Evolutionary conservation across 345 rosid genomes (phyloP), one percentile per base, ranked within the genome.

Genomic region (Fremontodendron californicum): DNA sequence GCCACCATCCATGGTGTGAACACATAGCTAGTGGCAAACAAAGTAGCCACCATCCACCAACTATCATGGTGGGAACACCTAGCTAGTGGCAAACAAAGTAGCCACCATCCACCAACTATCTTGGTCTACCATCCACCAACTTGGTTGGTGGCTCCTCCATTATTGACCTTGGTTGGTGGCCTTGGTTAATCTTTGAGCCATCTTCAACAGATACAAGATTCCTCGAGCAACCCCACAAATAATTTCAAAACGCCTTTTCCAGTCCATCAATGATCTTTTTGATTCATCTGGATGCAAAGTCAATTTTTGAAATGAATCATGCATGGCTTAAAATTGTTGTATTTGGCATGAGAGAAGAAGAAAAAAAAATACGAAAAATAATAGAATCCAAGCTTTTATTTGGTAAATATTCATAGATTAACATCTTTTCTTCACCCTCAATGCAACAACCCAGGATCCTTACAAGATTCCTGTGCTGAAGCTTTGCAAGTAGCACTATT

Each of bases 391-490:
- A 73, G 81, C 92, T 90, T 81, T 82, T 82, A 81, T 92, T 90
- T 10, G 89, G 90, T 79, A 92, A 54, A 63, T 81, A 90, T 63
- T 92, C 94, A 48, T 92, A 92, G 51, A 92, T 76, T 42, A 92
- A 65, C 90, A 92, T 83, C 76, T 82, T 87, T 55, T 90, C 94
- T 27, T 84, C 90, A 12, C 57, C 74, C 9, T 87, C 79, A 73
- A 85, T 81, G 82, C 96, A 88, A 57, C 88, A 91, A 18, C 94
- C 94, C 1, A 93, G 46, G 43, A 90, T 89, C 80, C 83, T 89
- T n/a, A 89, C 91, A 48, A 91, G 93, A 65, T 93, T 91, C 15
- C 89, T 79, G 77, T 93, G 97, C 64, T 93, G 97, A 75, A 93
- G 87, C 43, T 86, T 90, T 9, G 89, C 79, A 48, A 85, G 81